Base-by-base conservation (phyloP, 2,329 filamentous ascomycete genomes). In the Hypomyces perniciosus region DNA sequence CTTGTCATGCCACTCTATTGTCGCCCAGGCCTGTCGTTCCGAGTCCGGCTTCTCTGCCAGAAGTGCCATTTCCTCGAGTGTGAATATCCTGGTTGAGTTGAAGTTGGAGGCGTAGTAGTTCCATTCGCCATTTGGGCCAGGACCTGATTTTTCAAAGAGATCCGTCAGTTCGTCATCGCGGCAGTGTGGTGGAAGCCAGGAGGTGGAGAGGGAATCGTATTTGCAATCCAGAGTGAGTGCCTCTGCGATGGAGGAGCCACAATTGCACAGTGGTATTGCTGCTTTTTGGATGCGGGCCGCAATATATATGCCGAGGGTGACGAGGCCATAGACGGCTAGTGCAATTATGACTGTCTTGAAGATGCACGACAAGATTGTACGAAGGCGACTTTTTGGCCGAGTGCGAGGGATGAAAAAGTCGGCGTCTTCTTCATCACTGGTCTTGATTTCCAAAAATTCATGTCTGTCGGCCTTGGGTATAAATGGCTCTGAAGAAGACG, bases 101-200 rank as follows among this genome's bases (percentile, higher is more conserved):
- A n/a, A n/a, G n/a, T n/a, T n/a, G n/a, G n/a, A n/a, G n/a, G n/a
- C 54, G 48, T 59, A 69, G 50, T 69, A 70, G 0, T 20, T 30
- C 68, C 68, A 69, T 4, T 51, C 50, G 6, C 65, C 65, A 29
- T 64, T 52, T 2, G 60, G 52, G 6, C 61, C 61, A 1, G 61
- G 60, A 0, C 66, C 65, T 2, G 62, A 44, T 0, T 34, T 47
- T 2, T 69, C 61, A 45, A 69, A 71, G 47, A 67, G 60, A 2
- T 56, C 56, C 1, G 62, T 65, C 4, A 69, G 58, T 29, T 65
- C 62, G 8, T 63, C 56, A n/a, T n/a, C n/a, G n/a, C n/a, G n/a
- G n/a, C n/a, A n/a, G 50, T 65, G 54, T 0, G 54, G 50, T 4
- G 65, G 67, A 2, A 71, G 59, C 67, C 67, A 71, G 8, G 66